A percentile compares a stretch with the other conserved stretches of the same genome.
Evolutionary conservation across 345 rosid genomes (phyloP).

Genomic region (Abelmoschus esculentus): DNA sequence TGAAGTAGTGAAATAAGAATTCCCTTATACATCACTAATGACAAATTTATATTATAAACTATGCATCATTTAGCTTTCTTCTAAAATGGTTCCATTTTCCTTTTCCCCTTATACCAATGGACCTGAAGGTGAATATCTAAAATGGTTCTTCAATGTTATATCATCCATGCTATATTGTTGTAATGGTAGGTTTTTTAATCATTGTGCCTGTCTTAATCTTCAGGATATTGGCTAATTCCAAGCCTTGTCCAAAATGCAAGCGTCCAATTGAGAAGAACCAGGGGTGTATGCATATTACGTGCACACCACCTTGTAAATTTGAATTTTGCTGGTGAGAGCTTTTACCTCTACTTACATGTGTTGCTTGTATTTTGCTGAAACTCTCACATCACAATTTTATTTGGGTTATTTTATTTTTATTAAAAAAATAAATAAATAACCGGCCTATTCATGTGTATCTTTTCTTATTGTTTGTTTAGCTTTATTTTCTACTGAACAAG

Average conservation of each 20-base stretch:
- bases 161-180: background rate
- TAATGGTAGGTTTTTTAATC: background rate
- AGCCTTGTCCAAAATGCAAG: constrained; percentile 99
- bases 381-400: background rate
- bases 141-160: background rate
- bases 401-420: background rate
- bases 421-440: background rate
- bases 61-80: constrained; percentile 6
- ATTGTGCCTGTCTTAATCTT: background rate
- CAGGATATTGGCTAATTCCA: constrained; percentile 95
- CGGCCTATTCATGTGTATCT: background rate
- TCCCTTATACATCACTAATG: background rate
- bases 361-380: background rate
- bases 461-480: constrained; percentile 1
- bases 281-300: constrained; percentile 94
- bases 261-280: constrained; percentile 98
- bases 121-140: background rate
- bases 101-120: background rate
- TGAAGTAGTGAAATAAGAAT: background rate
- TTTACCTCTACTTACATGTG: background rate
- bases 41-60: background rate
- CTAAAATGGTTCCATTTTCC: background rate
- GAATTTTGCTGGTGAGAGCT: constrained; percentile 70
- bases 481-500: background rate
- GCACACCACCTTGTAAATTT: constrained; percentile 75